Percentiles rank a stretch among this genome's conserved stretches.
These are phyloP conservation scores for Symbiodinium natans DNA, from an alignment of 73 alveolate species.

Conservation along the genomic window DNA sequence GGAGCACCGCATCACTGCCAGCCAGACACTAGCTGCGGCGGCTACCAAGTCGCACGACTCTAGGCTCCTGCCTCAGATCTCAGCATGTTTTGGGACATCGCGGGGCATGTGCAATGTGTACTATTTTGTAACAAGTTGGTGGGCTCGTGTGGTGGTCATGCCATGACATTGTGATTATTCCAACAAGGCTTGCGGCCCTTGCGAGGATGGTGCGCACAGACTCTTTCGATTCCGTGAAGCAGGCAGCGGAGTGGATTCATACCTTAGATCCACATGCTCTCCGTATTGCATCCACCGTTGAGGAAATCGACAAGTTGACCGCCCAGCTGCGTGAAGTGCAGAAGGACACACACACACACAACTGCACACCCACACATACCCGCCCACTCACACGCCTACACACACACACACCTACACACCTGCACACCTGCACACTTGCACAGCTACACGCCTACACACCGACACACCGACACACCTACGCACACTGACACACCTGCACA, in stretches of 20 bases:
- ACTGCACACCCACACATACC: no score
- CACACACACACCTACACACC: no score
- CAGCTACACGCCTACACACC: no score
- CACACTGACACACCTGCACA: no score
- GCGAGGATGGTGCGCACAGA: slow-evolving; percentile 40
- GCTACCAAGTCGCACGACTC: slow-evolving; percentile 55
- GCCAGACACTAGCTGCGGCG: slow-evolving; percentile 19
- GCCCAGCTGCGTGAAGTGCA: not conserved
- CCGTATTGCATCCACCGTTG: not conserved
- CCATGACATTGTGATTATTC: no score
- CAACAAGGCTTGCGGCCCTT: slow-evolving; percentile 59
- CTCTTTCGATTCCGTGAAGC: slow-evolving; percentile 55
- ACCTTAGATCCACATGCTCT: no score
- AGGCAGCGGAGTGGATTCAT: not conserved
- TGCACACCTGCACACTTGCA: no score
- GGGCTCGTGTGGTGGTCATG: no score
- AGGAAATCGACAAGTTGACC: not conserved
- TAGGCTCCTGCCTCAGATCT: not conserved
- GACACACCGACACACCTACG: no score
- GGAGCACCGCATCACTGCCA: slow-evolving; percentile 17
- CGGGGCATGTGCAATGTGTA: no score
- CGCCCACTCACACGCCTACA: no score
- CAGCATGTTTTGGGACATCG: not conserved
- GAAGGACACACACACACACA: slow-evolving; percentile 12
- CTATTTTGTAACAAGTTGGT: no score